Evolutionary conservation across 192 early-diverging fungal genomes (phyloP).

Genomic region (Polychytrium aggregatum): DNA sequence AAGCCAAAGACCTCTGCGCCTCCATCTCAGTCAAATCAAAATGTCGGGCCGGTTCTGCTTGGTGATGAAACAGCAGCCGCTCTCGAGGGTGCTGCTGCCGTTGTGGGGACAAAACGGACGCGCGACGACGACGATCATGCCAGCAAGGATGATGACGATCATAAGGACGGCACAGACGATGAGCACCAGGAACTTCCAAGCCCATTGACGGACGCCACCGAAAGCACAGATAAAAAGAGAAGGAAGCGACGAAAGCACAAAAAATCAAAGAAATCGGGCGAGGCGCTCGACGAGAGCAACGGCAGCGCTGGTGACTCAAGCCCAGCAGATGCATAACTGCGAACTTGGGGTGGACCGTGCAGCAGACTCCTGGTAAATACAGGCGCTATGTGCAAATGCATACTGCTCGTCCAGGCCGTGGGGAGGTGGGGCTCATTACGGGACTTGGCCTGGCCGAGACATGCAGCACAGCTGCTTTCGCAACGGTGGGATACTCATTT

Average conservation of each 20-base stretch:
- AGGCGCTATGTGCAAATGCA: no score
- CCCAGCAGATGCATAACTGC: no score
- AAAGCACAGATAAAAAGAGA: not conserved
- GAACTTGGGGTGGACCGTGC: no score
- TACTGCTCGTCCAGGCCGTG: no score
- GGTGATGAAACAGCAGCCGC: not conserved
- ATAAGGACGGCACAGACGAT: not conserved
- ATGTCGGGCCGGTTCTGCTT: not conserved
- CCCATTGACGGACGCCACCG: not conserved
- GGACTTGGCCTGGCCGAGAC: no score
- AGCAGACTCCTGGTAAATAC: no score
- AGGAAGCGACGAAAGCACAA: slow-evolving; percentile 10
- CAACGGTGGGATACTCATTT: no score
- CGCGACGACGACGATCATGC: not conserved
- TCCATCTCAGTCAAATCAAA: not conserved
- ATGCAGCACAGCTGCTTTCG: no score
- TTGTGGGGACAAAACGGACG: not conserved
- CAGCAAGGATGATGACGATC: not conserved
- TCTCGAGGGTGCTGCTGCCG: not conserved
- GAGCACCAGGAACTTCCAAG: not conserved
- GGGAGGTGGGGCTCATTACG: no score
- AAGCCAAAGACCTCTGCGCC: not conserved
- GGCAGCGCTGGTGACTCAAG: no score
- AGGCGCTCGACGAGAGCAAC: no score
- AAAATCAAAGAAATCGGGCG: no score